Conservation (phyloP, 805 yeast species). For the Teunomyces barrocoloradensis region DNA sequence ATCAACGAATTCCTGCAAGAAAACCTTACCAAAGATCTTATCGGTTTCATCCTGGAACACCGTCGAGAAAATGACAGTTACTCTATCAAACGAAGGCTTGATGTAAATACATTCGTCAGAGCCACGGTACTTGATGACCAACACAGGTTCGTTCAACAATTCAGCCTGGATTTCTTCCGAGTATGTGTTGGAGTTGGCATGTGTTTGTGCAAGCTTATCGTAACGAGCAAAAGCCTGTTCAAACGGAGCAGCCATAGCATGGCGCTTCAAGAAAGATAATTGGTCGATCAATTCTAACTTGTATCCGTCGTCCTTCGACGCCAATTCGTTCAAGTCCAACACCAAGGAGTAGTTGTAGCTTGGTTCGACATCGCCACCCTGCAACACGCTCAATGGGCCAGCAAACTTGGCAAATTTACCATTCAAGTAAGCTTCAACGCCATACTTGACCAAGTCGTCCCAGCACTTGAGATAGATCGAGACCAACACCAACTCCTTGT, state of each 20-base stretch:
- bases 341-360: slow-evolving; percentile 81
- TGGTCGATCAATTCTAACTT: slow-evolving; percentile 54
- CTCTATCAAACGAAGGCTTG: slow-evolving; percentile 91
- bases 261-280: slow-evolving; percentile 75
- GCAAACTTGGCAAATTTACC: slow-evolving; percentile 44
- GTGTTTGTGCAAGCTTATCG: slow-evolving; percentile 56
- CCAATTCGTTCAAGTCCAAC: slow-evolving; percentile 51
- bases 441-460: slow-evolving; percentile 67
- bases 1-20: slow-evolving; percentile 90
- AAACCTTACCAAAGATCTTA: slow-evolving; percentile 83
- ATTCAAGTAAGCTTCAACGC: slow-evolving; percentile 54
- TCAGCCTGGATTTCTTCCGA: slow-evolving; percentile 44
- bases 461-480: slow-evolving; percentile 77
- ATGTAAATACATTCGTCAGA: slow-evolving; percentile 82
- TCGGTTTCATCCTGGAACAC: slow-evolving; percentile 96
- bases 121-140: slow-evolving; percentile 82
- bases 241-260: slow-evolving; percentile 90
- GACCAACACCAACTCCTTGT: slow-evolving; percentile 60
- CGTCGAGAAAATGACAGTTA: slow-evolving; percentile 93
- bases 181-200: slow-evolving; percentile 42
- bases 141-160: slow-evolving; percentile 52
- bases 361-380: slow-evolving; percentile 51
- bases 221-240: slow-evolving; percentile 80
- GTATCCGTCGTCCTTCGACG: slow-evolving; percentile 43
- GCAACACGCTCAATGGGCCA: slow-evolving; percentile 29